phyloP scores from a whole-genome alignment of 768 basidiomycete genomes.

The Suillus subluteus region DNA sequence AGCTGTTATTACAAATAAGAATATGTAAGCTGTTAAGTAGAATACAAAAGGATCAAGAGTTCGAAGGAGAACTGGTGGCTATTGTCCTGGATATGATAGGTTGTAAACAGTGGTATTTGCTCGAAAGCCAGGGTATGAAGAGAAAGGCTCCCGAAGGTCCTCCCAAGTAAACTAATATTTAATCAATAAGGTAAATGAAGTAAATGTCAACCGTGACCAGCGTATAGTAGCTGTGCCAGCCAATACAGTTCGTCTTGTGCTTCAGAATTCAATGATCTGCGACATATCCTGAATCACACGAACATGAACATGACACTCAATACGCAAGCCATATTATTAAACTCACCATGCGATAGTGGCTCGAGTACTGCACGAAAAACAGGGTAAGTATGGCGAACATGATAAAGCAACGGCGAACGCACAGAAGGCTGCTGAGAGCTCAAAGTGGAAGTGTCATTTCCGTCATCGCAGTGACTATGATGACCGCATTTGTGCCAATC shows the following conservation, averaged over 20 bases:
- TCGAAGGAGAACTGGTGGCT: not conserved
- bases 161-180: not conserved
- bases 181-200: not conserved
- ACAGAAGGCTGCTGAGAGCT: slow-evolving; percentile 7
- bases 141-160: not conserved
- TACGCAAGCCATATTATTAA: not conserved
- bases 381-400: not conserved
- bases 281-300: not conserved
- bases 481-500: not conserved
- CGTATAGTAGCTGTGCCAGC: not conserved
- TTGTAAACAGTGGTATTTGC: not conserved
- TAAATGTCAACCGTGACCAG: not conserved
- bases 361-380: not conserved
- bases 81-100: not conserved
- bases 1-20: not conserved
- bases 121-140: not conserved
- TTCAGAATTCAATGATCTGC: slow-evolving; percentile 3
- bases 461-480: not conserved
- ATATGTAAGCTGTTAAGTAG: not conserved
- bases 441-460: slow-evolving; percentile 2
- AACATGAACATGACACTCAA: not conserved
- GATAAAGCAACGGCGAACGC: not conserved
- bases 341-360: slow-evolving; percentile 6
- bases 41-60: not conserved
- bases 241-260: too few relatives aligned